Base-by-base conservation (phyloP, 306 rosid species). In the Malus asiatica region DNA sequence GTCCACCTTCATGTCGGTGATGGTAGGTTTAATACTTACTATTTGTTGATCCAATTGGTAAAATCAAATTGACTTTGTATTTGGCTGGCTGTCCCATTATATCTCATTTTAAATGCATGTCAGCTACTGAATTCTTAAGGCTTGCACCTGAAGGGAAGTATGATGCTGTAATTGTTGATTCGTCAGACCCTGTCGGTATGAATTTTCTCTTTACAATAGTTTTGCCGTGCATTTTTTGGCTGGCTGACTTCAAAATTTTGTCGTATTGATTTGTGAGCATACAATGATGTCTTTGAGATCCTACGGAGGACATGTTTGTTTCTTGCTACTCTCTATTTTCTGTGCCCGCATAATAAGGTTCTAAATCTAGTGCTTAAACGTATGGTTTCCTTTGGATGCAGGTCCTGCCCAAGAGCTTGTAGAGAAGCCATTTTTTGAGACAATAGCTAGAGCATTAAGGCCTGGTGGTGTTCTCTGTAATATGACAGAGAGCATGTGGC, bases 401-500 rank as follows among this genome's bases (percentile, higher is more conserved):
- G 99, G 99, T 82, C 99, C 99, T 74, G 99, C 99, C n/a, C 98
- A 88, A 81, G 98, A 92, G 77, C 97, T 96, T 75, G 96, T 96
- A 46, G 99, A 92, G 91, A 92, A 84, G 84, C 99, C 99, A 9
- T 96, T 96, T 88, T 96, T 96, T 83, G 91, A 87, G 72, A 90
- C 87, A n/a, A 82, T 88, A 82, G 96, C 99, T n/a, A 87, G 63
- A 82, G 97, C 99, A 77, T 86, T 96, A 73, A 86, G 96, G 81
- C 93, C 97, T 51, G 99, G 98, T 3, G 99, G 99, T 55, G 96
- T 96, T 71, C 93, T 96, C 45, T 96, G 99, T 78, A 96, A 96
- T 81, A 96, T 96, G 99, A 96, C 98, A 14, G 99, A 96, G 84
- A 96, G 99, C 73, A 90, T 96, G 97, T 96, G 99, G 99, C 99